Base-by-base conservation (phyloP, 2,329 filamentous ascomycete species). In the Aspergillus oerlinghausenensis region DNA sequence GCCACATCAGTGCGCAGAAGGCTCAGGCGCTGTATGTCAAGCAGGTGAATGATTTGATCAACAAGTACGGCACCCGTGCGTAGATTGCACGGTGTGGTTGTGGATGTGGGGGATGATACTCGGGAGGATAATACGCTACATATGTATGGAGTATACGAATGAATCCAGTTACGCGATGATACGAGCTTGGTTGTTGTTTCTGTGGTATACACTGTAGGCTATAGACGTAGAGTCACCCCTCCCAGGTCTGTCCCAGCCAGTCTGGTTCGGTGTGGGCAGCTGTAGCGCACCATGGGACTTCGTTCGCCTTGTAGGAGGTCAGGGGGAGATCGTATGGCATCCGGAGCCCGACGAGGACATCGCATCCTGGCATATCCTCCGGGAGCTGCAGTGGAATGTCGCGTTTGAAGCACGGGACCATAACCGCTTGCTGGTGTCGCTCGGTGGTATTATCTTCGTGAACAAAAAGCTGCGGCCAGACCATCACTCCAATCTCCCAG, bases 311-410 rank as follows among this genome's bases (percentile, higher is more conserved):
- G 66, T 96, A 96, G 6, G 77, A 77, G 50, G 84, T 83, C 28
- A 96, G 71, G 0, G 92, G 92, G 6, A 92, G 73, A 71, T 86
- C 86, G 71, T 96, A 96, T n/a, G 92, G 90, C 75, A 96, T 86
- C 17, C 91, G 82, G 28, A 93, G 76, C 0, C 88, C 89, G 3
- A 96, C 80, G 0, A 86, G 61, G 0, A 75, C 55, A n/a, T 21
- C 49, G 58, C 59, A 17, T 60, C 62, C 38, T 53, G 61, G 19
- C 63, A 63, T n/a, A 49, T 2, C 35, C 19, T 28, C 3, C 26
- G 54, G 65, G 7, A n/a, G 40, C 4, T 3, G 10, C 42, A 38
- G 28, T 49, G 2, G 84, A 23, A 61, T 67, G 70, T 94, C 87
- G 3, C 69, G 79, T 58, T 81, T 79, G 70, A 92, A 93, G 1